Conservation (phyloP, 371 early-diverging fungal genomes). For the Encephalitozoon intestinalis region DNA sequence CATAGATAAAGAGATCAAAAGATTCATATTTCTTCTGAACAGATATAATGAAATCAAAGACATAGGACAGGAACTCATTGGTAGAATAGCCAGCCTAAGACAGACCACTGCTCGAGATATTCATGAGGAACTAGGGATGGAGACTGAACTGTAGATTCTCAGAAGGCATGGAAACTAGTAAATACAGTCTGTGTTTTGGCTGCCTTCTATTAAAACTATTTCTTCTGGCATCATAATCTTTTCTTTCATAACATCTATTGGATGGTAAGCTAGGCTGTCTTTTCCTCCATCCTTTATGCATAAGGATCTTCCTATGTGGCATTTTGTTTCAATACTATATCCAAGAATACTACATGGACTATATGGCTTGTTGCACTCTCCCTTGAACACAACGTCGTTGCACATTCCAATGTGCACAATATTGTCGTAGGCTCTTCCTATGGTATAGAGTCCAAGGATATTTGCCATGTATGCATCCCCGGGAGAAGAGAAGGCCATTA, state of each 20-base stretch:
- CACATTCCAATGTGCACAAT: slow-evolving; percentile 42
- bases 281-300: not conserved
- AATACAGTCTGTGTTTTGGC: not conserved
- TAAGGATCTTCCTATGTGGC: slow-evolving; percentile 38
- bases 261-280: slow-evolving; percentile 10
- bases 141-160: not conserved
- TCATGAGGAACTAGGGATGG: slow-evolving; percentile 36
- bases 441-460: not conserved
- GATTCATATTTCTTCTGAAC: slow-evolving; percentile 48
- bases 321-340: slow-evolving; percentile 38
- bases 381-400: slow-evolving; percentile 36
- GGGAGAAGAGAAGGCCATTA: slow-evolving; percentile 51
- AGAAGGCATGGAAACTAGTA: not conserved
- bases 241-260: not conserved
- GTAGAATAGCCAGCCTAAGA: slow-evolving; percentile 51
- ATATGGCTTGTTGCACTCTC: slow-evolving; percentile 25
- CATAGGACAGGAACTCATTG: slow-evolving; percentile 50
- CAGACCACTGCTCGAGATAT: slow-evolving; percentile 45
- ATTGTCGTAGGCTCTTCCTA: not conserved
- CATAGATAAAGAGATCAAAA: slow-evolving; percentile 35
- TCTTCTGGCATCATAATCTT: not conserved
- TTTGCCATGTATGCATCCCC: slow-evolving; percentile 40
- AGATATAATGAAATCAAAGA: slow-evolving; percentile 60
- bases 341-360: slow-evolving; percentile 26
- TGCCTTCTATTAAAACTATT: not conserved